phyloP scores from a whole-genome alignment of 2,329 filamentous ascomycete genomes.

The Diplodia intermedia region DNA sequence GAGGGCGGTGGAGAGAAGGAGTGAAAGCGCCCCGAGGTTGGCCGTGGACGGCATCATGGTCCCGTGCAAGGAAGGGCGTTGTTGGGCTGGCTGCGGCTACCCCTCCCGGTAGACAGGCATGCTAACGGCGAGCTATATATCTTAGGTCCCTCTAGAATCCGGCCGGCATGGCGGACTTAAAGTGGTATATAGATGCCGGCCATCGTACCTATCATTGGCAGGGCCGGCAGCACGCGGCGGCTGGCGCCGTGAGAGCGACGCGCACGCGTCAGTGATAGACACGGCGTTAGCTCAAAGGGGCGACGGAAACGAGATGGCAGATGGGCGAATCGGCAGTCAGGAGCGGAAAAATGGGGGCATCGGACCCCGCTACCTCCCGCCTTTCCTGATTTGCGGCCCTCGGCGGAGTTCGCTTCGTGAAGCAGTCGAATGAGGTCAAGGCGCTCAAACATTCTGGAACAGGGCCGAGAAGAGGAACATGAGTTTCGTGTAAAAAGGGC shows the following conservation, averaged over 20 bases:
- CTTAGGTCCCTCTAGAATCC: background rate
- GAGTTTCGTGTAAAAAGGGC: background rate
- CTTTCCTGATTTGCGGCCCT: background rate
- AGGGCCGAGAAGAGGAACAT: background rate
- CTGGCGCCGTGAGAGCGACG: background rate
- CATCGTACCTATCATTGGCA: conserved; percentile 19
- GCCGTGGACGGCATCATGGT: conserved; percentile 14
- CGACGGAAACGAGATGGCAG: background rate
- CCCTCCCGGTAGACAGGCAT: background rate
- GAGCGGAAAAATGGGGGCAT: conserved; percentile 2
- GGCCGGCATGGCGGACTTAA: background rate
- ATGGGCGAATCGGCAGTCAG: conserved; percentile 15
- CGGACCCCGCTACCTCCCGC: conserved; percentile 15
- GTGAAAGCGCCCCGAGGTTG: conserved; percentile 15
- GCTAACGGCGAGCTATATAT: conserved; percentile 5
- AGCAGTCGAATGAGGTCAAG: background rate
- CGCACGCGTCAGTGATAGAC: conserved; percentile 20
- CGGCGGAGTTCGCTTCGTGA: background rate
- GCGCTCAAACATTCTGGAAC: conserved; percentile 15
- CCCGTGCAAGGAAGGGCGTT: background rate
- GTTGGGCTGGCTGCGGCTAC: background rate
- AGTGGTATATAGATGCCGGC: background rate
- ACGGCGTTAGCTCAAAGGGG: background rate
- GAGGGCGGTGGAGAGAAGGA: conserved; percentile 20
- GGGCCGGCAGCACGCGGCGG: conserved; percentile 15